A percentile compares a stretch with the other conserved stretches of the same genome.
Evolutionary conservation across 2,329 filamentous ascomycete species (phyloP).

Genomic region (Stenocarpella maydis): DNA sequence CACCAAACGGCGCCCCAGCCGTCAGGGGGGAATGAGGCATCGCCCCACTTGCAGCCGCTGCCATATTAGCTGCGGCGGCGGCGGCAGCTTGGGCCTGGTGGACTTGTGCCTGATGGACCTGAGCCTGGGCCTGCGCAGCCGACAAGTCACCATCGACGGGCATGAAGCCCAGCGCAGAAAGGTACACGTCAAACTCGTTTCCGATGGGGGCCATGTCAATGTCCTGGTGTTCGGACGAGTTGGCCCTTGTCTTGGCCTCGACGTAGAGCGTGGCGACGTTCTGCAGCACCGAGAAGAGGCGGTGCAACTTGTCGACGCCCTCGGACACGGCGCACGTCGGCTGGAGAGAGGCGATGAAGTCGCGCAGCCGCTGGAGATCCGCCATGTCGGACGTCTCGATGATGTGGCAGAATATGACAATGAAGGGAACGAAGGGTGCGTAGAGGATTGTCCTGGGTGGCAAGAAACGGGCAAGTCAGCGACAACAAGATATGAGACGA

Average conservation of each 20-base stretch:
- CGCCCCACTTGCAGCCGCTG: conserved; percentile 10
- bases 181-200: conserved; percentile 70
- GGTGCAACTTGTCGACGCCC: conserved; percentile 66
- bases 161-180: conserved; percentile 70
- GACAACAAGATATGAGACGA: neutral
- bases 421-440: conserved; percentile 67
- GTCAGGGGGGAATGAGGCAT: conserved; percentile 14
- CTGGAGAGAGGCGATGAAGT: conserved; percentile 65
- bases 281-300: conserved; percentile 68
- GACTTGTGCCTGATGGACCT: conserved; percentile 43
- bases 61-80: conserved; percentile 4
- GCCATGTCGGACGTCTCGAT: conserved; percentile 61
- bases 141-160: conserved; percentile 44
- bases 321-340: conserved; percentile 62
- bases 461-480: neutral
- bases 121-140: conserved; percentile 27
- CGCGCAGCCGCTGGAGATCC: conserved; percentile 63
- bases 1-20: conserved; percentile 27
- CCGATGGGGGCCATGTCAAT: conserved; percentile 59
- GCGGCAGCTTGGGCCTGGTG: conserved; percentile 24
- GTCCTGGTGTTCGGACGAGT: conserved; percentile 56
- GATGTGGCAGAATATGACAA: conserved; percentile 66
- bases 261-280: conserved; percentile 69
- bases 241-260: conserved; percentile 65
- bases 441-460: conserved; percentile 59